phyloP scores from a whole-genome alignment of 768 basidiomycete species.

The Pleurotus pulmonarius region DNA sequence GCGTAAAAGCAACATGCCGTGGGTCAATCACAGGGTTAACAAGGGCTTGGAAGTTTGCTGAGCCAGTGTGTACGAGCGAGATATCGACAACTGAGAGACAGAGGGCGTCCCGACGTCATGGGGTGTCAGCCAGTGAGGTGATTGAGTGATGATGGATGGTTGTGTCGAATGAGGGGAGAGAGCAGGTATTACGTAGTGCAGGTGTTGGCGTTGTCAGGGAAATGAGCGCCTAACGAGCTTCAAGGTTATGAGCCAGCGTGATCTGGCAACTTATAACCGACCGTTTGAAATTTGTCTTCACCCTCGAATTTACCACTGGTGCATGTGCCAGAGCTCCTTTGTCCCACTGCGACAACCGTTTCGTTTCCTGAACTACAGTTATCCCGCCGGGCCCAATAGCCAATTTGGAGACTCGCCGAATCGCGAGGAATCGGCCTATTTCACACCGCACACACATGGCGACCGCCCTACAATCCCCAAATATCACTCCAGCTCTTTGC shows the following conservation, averaged over 20 bases:
- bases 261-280: background rate
- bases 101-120: background rate
- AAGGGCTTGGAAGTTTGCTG: background rate
- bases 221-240: background rate
- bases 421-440: slow-evolving; percentile 2
- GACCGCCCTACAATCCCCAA: slow-evolving; percentile 3
- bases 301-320: background rate
- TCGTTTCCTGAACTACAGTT: slow-evolving; percentile 2
- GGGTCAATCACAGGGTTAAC: slow-evolving; percentile 4
- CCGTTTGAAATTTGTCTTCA: background rate
- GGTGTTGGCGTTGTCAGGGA: slow-evolving; percentile 1
- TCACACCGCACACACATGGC: slow-evolving; percentile 6
- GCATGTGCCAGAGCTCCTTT: slow-evolving; percentile 4
- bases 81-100: background rate
- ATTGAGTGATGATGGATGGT: no score
- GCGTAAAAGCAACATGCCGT: slow-evolving; percentile 1
- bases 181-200: background rate
- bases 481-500: background rate
- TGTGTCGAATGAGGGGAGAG: background rate
- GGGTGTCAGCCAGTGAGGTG: no score
- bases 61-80: background rate
- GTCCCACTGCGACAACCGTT: slow-evolving; percentile 2
- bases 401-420: slow-evolving; percentile 5
- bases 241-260: no score
- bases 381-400: slow-evolving; percentile 1